These are phyloP conservation scores for Magnolia sinica DNA, from an alignment of 164 flowering plant species.

Conservation along the genomic window DNA sequence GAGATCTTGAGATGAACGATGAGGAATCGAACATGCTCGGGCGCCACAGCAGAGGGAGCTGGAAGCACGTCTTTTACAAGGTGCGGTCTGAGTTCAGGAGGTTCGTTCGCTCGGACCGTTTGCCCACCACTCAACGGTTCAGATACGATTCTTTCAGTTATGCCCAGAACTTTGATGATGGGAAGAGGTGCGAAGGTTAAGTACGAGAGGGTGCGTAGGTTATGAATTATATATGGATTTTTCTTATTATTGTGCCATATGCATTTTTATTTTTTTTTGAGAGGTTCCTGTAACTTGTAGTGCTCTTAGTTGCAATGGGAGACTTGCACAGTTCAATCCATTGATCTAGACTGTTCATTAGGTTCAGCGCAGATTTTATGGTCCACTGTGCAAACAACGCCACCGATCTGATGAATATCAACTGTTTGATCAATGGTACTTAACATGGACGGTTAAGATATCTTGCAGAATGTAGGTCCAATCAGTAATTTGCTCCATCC, in stretches of 20 bases:
- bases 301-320: too few relatives aligned
- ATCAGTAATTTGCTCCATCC: too few relatives aligned
- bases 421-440: too few relatives aligned
- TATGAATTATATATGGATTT: not conserved
- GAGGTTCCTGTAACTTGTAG: not conserved
- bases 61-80: constrained; percentile 65
- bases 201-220: too few relatives aligned
- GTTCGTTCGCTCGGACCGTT: constrained; percentile 35
- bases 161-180: constrained; percentile 41
- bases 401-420: too few relatives aligned
- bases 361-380: too few relatives aligned
- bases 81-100: constrained; percentile 48
- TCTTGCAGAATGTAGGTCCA: too few relatives aligned
- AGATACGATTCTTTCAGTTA: constrained; percentile 42
- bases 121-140: constrained; percentile 45
- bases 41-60: constrained; percentile 50
- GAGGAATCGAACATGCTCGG: constrained; percentile 54
- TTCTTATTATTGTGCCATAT: not conserved
- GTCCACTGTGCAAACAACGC: not conserved
- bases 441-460: too few relatives aligned
- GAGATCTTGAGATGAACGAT: constrained; percentile 83
- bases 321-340: too few relatives aligned
- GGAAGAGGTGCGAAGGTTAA: constrained; percentile 10
- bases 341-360: too few relatives aligned
- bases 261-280: not conserved